Evolutionary conservation across 805 yeast species (phyloP).

Genomic region (Priceomyces melissophilus): DNA sequence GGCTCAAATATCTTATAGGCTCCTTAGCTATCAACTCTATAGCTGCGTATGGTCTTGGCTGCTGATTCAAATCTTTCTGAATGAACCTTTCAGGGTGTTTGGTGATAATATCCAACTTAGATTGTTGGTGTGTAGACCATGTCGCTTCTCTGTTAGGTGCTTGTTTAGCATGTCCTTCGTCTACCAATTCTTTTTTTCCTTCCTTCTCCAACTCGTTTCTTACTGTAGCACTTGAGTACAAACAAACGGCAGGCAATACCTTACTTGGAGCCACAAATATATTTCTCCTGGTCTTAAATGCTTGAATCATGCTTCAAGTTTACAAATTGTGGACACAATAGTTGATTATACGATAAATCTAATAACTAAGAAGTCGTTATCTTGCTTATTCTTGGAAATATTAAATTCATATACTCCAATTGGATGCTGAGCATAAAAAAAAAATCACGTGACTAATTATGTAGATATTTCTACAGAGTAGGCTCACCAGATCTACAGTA

Average conservation of each 20-base stretch:
- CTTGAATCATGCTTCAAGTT: too few relatives aligned
- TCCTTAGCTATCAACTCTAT: slow-evolving; percentile 75
- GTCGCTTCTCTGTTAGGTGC: slow-evolving; percentile 71
- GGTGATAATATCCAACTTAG: slow-evolving; percentile 53
- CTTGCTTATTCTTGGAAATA: too few relatives aligned
- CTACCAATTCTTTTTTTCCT: slow-evolving; percentile 13
- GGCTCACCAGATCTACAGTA: neutral
- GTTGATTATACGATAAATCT: too few relatives aligned
- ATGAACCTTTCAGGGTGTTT: slow-evolving; percentile 59
- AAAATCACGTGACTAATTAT: slow-evolving; percentile 2
- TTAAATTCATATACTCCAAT: slow-evolving; percentile 3
- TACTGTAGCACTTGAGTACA: slow-evolving; percentile 17
- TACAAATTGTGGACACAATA: too few relatives aligned
- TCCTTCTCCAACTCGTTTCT: slow-evolving; percentile 5
- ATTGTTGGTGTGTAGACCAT: slow-evolving; percentile 71
- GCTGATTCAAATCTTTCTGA: slow-evolving; percentile 62
- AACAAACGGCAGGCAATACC: neutral
- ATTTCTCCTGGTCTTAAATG: too few relatives aligned
- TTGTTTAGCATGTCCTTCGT: slow-evolving; percentile 43
- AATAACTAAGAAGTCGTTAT: too few relatives aligned
- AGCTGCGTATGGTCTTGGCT: slow-evolving; percentile 81
- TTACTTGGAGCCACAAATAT: too few relatives aligned
- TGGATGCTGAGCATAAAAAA: slow-evolving; percentile 1
- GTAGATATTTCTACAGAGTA: neutral
- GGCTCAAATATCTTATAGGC: slow-evolving; percentile 61